phyloP scores from a whole-genome alignment of 1,139 yeast species.

The Geotrichum phurueaensis region DNA sequence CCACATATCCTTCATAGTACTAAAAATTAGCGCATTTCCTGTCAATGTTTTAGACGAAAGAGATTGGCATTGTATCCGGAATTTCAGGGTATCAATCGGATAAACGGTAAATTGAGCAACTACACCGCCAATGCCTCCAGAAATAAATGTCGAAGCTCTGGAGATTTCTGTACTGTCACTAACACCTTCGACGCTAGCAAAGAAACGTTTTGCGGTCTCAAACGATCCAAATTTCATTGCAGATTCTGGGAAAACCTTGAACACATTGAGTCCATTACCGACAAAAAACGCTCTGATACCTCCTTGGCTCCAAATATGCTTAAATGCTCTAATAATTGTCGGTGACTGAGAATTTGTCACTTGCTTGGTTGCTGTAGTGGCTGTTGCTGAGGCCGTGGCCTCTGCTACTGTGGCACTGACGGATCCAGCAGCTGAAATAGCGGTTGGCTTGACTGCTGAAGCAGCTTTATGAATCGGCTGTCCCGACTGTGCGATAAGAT shows the following conservation, averaged over 20 bases:
- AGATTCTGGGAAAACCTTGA: conserved; percentile 93
- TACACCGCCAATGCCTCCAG: conserved; percentile 97
- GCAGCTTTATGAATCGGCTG: conserved; percentile 21
- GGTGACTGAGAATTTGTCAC: conserved; percentile 20
- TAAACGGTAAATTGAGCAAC: conserved; percentile 86
- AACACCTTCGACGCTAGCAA: conserved; percentile 75
- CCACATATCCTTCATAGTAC: conserved; percentile 73
- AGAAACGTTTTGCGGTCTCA: conserved; percentile 72
- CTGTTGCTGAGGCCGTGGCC: conserved; percentile 19
- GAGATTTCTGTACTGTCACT: conserved; percentile 68
- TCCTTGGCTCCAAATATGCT: conserved; percentile 79
- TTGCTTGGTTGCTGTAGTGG: conserved; percentile 10
- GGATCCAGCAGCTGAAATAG: conserved; percentile 11
- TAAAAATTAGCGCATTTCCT: conserved; percentile 56
- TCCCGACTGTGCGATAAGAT: conserved; percentile 86
- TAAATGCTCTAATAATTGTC: conserved; percentile 47
- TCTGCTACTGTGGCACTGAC: conserved; percentile 26
- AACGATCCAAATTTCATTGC: conserved; percentile 97
- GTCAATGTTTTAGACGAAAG: conserved; percentile 33
- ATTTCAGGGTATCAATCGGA: conserved; percentile 93
- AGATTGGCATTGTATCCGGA: conserved; percentile 44
- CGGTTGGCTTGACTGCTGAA: conserved; percentile 14
- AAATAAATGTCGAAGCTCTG: conserved; percentile 69
- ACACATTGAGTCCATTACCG: conserved; percentile 89
- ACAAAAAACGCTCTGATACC: conserved; percentile 85